Conservation (phyloP, 352 stramenopile species). For the Globisporangium alternatum region DNA sequence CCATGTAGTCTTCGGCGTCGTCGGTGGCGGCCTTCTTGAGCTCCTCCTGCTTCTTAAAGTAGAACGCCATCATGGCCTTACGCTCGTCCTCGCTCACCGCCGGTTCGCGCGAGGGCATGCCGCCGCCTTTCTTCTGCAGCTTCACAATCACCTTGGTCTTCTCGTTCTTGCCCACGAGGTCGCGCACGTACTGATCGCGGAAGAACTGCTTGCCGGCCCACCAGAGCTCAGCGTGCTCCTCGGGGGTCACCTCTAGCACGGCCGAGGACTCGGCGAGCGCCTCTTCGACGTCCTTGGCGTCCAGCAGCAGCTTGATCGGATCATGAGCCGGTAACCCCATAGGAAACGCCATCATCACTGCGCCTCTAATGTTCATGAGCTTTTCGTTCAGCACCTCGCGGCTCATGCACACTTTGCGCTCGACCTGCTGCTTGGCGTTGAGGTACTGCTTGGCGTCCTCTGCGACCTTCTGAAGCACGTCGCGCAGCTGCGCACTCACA, state of each 20-base stretch:
- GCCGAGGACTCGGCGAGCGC: constrained; percentile 63
- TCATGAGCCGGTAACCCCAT: constrained; percentile 93
- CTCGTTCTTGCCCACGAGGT: constrained; percentile 95
- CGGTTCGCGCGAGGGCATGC: constrained; percentile 80
- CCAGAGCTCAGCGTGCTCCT: constrained; percentile 92
- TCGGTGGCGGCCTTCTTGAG: constrained; percentile 80
- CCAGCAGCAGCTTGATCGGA: constrained; percentile 81
- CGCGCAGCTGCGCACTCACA: constrained; percentile 72
- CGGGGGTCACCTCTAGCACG: constrained; percentile 75
- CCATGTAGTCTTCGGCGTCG: constrained; percentile 95
- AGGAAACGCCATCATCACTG: constrained; percentile 93
- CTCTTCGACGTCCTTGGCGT: constrained; percentile 57
- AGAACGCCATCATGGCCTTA: constrained; percentile 97
- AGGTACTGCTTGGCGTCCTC: constrained; percentile 74
- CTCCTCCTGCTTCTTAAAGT: constrained; percentile 91
- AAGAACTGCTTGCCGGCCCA: constrained; percentile 95
- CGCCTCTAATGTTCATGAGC: constrained; percentile 89
- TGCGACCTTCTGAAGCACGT: constrained; percentile 76
- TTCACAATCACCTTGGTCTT: constrained; percentile 93
- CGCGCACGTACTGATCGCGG: constrained; percentile 83
- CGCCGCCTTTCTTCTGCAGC: constrained; percentile 87
- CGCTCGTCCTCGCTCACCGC: constrained; percentile 93
- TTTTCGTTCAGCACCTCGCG: constrained; percentile 86
- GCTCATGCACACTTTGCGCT: constrained; percentile 56
- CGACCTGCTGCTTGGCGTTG: constrained; percentile 65